These are phyloP conservation scores for Nigrospora osmanthi DNA, from an alignment of 2,329 filamentous ascomycete genomes.

Conservation along the genomic window DNA sequence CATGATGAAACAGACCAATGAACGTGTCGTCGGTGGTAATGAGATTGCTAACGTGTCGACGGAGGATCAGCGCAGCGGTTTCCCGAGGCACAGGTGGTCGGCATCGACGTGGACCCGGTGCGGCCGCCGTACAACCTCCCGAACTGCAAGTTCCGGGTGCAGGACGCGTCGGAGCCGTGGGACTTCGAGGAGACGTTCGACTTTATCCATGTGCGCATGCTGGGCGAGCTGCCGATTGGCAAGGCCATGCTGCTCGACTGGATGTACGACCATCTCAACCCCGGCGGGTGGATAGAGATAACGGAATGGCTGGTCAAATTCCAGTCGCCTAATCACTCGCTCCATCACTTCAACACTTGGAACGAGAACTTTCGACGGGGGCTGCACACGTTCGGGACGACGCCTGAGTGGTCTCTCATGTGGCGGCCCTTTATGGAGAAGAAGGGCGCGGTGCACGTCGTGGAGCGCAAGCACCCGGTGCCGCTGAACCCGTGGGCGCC, in stretches of 20 bases:
- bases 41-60: too few relatives aligned
- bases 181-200: conserved; percentile 16
- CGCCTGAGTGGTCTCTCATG: too few relatives aligned
- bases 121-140: conserved; percentile 13
- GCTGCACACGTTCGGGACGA: too few relatives aligned
- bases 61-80: too few relatives aligned
- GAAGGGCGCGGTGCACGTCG: conserved; percentile 15
- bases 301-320: conserved; percentile 24
- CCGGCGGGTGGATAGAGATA: conserved; percentile 26
- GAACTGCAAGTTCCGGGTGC: conserved; percentile 19
- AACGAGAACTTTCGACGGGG: conserved; percentile 4
- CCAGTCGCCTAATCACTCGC: conserved; percentile 19
- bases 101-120: conserved; percentile 21
- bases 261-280: conserved; percentile 22
- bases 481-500: conserved; percentile 20
- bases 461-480: conserved; percentile 17
- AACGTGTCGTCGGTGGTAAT: too few relatives aligned
- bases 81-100: conserved; percentile 11
- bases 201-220: conserved; percentile 22
- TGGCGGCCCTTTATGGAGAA: conserved; percentile 15
- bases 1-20: too few relatives aligned
- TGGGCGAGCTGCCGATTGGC: conserved; percentile 16
- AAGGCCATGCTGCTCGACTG: conserved; percentile 17
- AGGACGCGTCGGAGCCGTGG: conserved; percentile 20
- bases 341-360: background rate